Evolutionary conservation across 2,329 filamentous ascomycete genomes (phyloP), one percentile per base, ranked within the genome.

Genomic region (Arthroderma uncinatum): DNA sequence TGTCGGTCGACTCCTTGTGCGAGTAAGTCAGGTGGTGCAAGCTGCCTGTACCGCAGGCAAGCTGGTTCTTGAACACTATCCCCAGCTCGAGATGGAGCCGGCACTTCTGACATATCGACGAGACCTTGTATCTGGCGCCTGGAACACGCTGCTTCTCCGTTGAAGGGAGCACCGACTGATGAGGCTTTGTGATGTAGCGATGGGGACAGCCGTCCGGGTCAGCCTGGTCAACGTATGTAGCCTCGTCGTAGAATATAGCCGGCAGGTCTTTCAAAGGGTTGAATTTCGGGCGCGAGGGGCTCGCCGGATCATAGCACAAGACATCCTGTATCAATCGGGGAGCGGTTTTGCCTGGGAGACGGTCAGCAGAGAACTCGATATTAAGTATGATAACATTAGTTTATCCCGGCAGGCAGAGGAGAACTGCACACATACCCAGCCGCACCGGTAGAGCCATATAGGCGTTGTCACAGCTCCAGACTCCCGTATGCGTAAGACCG

Each of bases 81-180:
- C 72, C 71, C 21, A 87, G 66, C 62, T 82, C 77, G 44, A 86
- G 71, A 68, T 87, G 84, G 64, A 77, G 76, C 54, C 81, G 79
- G 66, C 85, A 88, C 59, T 73, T 75, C 57, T 75, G 70, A 68
- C 85, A 88, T 62, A 82, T 77, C 2, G 82, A 76, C 14, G 83
- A 79, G 28, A 85, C 73, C 62, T 77, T 81, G 66, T 80, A 82
- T 50, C 70, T 58, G 65, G 67, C 54, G 71, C 67, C 16, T 44
- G 50, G 12, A 53, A 60, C 25, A 19, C 19, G 39, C 10, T 25
- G 36, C n/a, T n/a, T 30, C n/a, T 71, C 71, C 44, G 73, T 66
- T 9, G 67, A 66, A 4, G 78, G 75, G 25, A 78, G 65, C 33
- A 72, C 67, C 56, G 78, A 81, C 67, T 85, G 82, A 48, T 74